Evolutionary conservation across 768 basidiomycete genomes (phyloP).

Genomic region (Leccinum variicolor): DNA sequence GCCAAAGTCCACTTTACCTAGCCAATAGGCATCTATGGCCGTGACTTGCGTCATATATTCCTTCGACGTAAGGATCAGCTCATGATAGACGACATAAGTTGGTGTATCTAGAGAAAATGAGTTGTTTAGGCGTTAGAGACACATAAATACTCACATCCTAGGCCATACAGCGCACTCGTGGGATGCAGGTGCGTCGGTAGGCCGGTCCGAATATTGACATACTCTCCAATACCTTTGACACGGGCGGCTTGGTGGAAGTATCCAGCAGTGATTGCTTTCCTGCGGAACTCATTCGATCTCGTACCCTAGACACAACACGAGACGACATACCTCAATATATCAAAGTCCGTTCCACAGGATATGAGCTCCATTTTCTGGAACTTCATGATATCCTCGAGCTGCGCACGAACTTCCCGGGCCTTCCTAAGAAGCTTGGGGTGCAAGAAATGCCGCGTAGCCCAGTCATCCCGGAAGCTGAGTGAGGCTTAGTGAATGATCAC

Average conservation of each 20-base stretch:
- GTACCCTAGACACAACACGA: slow-evolving; percentile 1
- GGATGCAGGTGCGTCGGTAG: slow-evolving; percentile 95
- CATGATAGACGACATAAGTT: slow-evolving; percentile 96
- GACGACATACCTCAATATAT: slow-evolving; percentile 65
- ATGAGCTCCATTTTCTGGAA: slow-evolving; percentile 95
- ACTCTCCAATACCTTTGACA: slow-evolving; percentile 99
- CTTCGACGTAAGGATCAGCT: slow-evolving; percentile 91
- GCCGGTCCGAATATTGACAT: slow-evolving; percentile 94
- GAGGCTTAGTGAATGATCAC: slow-evolving; percentile 3
- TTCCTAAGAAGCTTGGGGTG: slow-evolving; percentile 96
- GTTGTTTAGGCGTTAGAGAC: background rate
- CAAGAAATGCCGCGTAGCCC: slow-evolving; percentile 92
- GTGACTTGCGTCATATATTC: slow-evolving; percentile 99
- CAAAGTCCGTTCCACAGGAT: slow-evolving; percentile 93
- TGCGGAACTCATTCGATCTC: slow-evolving; percentile 26
- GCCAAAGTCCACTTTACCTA: slow-evolving; percentile 52
- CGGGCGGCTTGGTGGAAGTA: slow-evolving; percentile 99
- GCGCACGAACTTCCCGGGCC: slow-evolving; percentile 89
- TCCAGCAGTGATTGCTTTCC: slow-evolving; percentile 95
- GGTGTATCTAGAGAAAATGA: slow-evolving; percentile 68
- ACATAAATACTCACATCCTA: slow-evolving; percentile 69
- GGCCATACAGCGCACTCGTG: slow-evolving; percentile 92
- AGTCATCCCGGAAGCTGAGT: slow-evolving; percentile 83
- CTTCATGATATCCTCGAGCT: slow-evolving; percentile 99
- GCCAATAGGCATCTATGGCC: slow-evolving; percentile 95